Evolutionary conservation across 768 basidiomycete genomes (phyloP).

Genomic region (Suillus americanus): DNA sequence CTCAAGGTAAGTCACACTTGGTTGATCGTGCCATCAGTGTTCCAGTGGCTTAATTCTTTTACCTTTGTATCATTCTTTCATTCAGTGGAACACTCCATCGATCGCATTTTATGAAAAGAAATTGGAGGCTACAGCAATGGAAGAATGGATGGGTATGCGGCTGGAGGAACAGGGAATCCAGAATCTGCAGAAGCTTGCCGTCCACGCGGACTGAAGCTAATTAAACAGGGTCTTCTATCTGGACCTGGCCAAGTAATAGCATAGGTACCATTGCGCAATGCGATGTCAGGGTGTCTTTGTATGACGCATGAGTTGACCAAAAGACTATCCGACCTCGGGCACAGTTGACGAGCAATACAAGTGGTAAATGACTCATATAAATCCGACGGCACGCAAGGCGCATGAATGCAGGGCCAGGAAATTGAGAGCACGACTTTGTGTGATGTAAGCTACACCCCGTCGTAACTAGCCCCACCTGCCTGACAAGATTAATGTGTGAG

Average conservation of each 20-base stretch:
- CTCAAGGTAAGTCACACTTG: constrained; percentile 61
- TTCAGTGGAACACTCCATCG: constrained; percentile 89
- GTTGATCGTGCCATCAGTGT: background rate
- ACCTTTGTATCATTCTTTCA: background rate
- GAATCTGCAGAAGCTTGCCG: constrained; percentile 49
- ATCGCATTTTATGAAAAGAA: constrained; percentile 90
- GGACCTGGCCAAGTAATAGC: background rate
- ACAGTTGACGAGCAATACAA: background rate
- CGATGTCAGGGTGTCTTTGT: background rate
- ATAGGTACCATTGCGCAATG: constrained; percentile 1
- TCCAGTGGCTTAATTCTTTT: background rate
- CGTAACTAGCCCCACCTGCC: constrained; percentile 90
- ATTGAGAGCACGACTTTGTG: constrained; percentile 7
- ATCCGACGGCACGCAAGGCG: background rate
- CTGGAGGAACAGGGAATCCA: constrained; percentile 69
- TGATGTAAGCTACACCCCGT: constrained; percentile 58
- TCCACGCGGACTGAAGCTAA: constrained; percentile 20
- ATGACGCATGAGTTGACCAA: background rate
- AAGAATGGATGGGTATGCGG: constrained; percentile 90
- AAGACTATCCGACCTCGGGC: background rate
- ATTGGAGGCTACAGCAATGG: constrained; percentile 74
- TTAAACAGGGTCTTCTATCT: background rate
- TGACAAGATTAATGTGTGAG: constrained; percentile 31
- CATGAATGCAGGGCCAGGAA: background rate
- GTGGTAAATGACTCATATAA: constrained; percentile 3